Evolutionary conservation across 352 stramenopile species (phyloP).

Genomic region (Pilasporangium apinafurcum): DNA sequence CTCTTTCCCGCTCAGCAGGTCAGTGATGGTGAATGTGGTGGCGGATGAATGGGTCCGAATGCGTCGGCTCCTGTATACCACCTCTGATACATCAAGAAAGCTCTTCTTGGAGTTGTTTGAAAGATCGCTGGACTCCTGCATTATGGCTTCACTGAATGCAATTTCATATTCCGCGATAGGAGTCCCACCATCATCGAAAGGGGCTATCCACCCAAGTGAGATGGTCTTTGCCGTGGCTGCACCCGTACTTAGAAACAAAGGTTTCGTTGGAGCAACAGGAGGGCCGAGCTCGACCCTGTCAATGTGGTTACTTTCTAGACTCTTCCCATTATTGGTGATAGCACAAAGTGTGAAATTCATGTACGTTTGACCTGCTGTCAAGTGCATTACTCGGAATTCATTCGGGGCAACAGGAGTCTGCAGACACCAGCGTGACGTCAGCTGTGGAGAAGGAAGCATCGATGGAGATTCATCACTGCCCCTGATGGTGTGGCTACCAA

Average conservation of each 20-base stretch:
- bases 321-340: constrained; percentile 54
- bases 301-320: constrained; percentile 35
- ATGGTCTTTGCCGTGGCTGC: constrained; percentile 57
- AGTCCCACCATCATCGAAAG: constrained; percentile 48
- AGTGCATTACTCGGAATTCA: constrained; percentile 22
- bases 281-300: constrained; percentile 20
- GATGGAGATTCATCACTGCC: neutral
- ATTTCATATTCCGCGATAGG: constrained; percentile 65
- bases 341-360: constrained; percentile 32
- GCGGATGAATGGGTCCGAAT: constrained; percentile 39
- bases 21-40: constrained; percentile 25
- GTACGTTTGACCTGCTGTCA: constrained; percentile 47
- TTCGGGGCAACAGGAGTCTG: constrained; percentile 36
- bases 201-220: constrained; percentile 53
- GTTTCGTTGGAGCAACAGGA: constrained; percentile 24
- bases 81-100: constrained; percentile 47
- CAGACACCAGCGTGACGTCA: constrained; percentile 52
- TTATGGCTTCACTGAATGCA: constrained; percentile 48
- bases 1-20: constrained; percentile 55
- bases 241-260: constrained; percentile 40
- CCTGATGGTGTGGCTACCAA: constrained; percentile 2
- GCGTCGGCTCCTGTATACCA: constrained; percentile 44
- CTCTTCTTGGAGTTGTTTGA: constrained; percentile 15
- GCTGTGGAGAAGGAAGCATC: constrained; percentile 10
- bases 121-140: constrained; percentile 32